Conservation (phyloP, 2,329 filamentous ascomycete genomes). For the Pseudogymnoascus sp. region DNA sequence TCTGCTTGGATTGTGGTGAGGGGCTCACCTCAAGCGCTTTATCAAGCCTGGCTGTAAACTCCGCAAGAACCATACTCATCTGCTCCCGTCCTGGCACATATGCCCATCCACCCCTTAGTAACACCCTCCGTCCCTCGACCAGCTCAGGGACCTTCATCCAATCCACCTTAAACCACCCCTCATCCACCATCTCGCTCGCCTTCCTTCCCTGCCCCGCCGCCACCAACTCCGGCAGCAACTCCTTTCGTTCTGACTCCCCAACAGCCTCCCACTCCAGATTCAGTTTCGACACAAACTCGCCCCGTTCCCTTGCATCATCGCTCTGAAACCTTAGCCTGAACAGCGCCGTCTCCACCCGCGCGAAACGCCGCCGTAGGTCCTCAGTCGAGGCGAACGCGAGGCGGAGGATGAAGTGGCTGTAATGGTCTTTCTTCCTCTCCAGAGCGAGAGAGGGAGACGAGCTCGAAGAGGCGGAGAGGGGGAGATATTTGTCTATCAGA, state of each 20-base stretch:
- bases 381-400: conserved; percentile 89
- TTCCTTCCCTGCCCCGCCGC: conserved; percentile 31
- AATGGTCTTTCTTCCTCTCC: conserved; percentile 91
- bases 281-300: conserved; percentile 67
- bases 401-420: conserved; percentile 92
- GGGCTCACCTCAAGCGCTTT: conserved; percentile 66
- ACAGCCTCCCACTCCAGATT: conserved; percentile 82
- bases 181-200: conserved; percentile 54
- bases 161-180: conserved; percentile 91
- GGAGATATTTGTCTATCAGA: conserved; percentile 78
- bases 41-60: conserved; percentile 75
- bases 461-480: conserved; percentile 68
- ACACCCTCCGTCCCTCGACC: conserved; percentile 69
- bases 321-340: conserved; percentile 74
- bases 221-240: conserved; percentile 24
- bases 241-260: conserved; percentile 64
- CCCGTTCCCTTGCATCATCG: conserved; percentile 67
- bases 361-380: conserved; percentile 79
- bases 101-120: conserved; percentile 73
- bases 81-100: conserved; percentile 87
- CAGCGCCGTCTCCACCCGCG: conserved; percentile 77
- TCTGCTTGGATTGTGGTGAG: conserved; percentile 1
- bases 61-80: conserved; percentile 77
- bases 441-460: conserved; percentile 48
- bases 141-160: conserved; percentile 90